Conservation (phyloP, 2,329 filamentous ascomycete species). For the Pseudonectria buxi region DNA sequence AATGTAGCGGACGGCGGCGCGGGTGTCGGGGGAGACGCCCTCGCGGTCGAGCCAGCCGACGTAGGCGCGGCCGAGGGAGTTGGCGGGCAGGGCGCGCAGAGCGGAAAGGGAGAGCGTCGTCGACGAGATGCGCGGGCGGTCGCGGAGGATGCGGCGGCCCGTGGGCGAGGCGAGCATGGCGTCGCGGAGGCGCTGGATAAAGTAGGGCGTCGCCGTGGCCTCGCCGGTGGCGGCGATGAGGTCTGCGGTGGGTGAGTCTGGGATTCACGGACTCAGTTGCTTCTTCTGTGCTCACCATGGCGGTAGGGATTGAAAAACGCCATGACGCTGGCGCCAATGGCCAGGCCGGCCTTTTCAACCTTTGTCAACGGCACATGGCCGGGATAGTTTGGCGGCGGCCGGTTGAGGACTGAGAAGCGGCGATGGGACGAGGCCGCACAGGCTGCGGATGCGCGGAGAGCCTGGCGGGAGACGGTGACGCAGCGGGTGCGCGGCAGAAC, state of each 20-base stretch:
- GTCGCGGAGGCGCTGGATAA: slow-evolving; percentile 84
- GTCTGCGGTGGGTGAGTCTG: slow-evolving; percentile 44
- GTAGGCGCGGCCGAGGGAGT: slow-evolving; percentile 76
- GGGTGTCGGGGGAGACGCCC: slow-evolving; percentile 86
- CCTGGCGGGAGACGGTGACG: slow-evolving; percentile 9
- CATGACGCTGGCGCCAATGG: slow-evolving; percentile 55
- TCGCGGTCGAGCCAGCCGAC: slow-evolving; percentile 89
- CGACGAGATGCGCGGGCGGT: slow-evolving; percentile 82
- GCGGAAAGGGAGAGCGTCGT: slow-evolving; percentile 57
- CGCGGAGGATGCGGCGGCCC: slow-evolving; percentile 83
- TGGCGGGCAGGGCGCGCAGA: slow-evolving; percentile 64
- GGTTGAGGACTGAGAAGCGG: slow-evolving; percentile 73
- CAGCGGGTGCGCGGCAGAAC: slow-evolving; percentile 16
- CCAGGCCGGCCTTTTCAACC: slow-evolving; percentile 68
- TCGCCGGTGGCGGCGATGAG: slow-evolving; percentile 93
- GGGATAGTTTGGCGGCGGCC: slow-evolving; percentile 80
- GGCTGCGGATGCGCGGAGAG: slow-evolving; percentile 10
- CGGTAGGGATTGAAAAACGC: slow-evolving; percentile 70
- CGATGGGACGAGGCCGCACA: slow-evolving; percentile 16
- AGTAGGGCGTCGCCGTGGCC: slow-evolving; percentile 89
- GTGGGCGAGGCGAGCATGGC: slow-evolving; percentile 82
- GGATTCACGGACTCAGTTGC: background rate
- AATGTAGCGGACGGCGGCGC: slow-evolving; percentile 76
- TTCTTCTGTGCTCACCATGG: slow-evolving; percentile 47
- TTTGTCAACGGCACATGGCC: slow-evolving; percentile 84